Conservation (phyloP, 2,329 filamentous ascomycete genomes). For the Stagonosporopsis chrysanthemi region DNA sequence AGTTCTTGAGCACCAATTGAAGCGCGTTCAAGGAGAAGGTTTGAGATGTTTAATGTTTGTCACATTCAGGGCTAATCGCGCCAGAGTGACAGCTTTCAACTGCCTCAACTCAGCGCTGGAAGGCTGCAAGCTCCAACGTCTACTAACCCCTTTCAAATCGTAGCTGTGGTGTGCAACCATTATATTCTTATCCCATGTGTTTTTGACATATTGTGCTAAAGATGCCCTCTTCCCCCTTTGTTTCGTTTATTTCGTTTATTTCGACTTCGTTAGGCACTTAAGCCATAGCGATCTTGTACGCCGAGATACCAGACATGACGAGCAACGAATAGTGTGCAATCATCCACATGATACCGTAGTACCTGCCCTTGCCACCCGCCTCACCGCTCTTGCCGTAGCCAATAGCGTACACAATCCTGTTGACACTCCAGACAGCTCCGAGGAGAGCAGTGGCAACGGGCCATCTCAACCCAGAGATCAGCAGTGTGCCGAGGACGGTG, state of each 20-base stretch:
- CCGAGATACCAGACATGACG: slow-evolving; percentile 37
- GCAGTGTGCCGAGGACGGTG: slow-evolving; percentile 58
- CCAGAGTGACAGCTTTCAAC: too few species aligned
- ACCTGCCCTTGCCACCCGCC: slow-evolving; percentile 55
- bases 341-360: slow-evolving; percentile 47
- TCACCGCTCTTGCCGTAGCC: slow-evolving; percentile 54
- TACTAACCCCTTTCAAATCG: not conserved
- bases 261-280: slow-evolving; percentile 1
- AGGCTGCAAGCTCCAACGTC: not conserved
- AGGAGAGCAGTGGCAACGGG: slow-evolving; percentile 57
- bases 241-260: not conserved
- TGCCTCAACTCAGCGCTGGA: not conserved
- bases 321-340: slow-evolving; percentile 43
- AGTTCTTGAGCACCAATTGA: too few species aligned
- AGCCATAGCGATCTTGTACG: slow-evolving; percentile 32
- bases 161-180: not conserved
- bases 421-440: slow-evolving; percentile 60
- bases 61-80: not conserved
- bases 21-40: too few species aligned
- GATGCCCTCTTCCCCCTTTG: not conserved
- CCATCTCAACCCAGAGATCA: slow-evolving; percentile 63
- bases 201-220: not conserved
- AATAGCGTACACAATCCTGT: slow-evolving; percentile 57
- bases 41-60: too few species aligned
- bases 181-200: not conserved